Base-by-base conservation (phyloP, 2,329 filamentous ascomycete genomes). In the Amauroascus niger region DNA sequence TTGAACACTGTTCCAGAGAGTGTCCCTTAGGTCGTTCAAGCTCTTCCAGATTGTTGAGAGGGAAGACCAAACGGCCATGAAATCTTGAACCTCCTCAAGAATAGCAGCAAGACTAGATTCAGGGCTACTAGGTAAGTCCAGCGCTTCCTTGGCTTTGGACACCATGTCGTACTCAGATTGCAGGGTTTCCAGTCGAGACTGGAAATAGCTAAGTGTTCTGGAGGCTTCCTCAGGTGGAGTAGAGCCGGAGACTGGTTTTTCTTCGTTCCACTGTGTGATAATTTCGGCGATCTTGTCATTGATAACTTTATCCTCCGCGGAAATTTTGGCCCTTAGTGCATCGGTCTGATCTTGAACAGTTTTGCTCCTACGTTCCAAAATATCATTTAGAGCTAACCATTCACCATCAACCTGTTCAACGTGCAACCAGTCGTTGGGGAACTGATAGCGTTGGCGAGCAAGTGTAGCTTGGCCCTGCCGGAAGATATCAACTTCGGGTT, bases 21-120 rank as follows among this genome's bases (percentile, higher is more conserved):
- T 86, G 63, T 98, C 94, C 28, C 88, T 83, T 14, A 96, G 85
- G 64, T 97, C 91, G 64, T 96, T 93, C 56, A 99, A 76, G 65
- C 87, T 95, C 67, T 88, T 87, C 93, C 93, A 99, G 58, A 98
- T 95, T 5, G 90, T 95, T 22, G 88, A 91, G 48, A 99, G 75
- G 47, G 87, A 91, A 30, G 91, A 87, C 93, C 93, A 99, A 8
- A 99, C 93, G 18, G 91, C 96, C 72, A 95, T 95, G 74, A 98
- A 98, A 69, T 99, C 93, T 58, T 95, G 88, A 1, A 99, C 89
- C 71, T 99, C 93, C 67, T 97, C 91, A 14, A 97, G 77, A 7
- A 96, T 86, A 24, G 85, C 80, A n/a, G 81, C 78, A 20, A 99
- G 80, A n/a, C 85, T 83, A 49, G 86, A 87, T 61, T 95, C 88